Percentiles rank a stretch among this genome's conserved stretches.
Evolutionary conservation across 805 yeast species (phyloP).

Genomic region (Candida ovalis): DNA sequence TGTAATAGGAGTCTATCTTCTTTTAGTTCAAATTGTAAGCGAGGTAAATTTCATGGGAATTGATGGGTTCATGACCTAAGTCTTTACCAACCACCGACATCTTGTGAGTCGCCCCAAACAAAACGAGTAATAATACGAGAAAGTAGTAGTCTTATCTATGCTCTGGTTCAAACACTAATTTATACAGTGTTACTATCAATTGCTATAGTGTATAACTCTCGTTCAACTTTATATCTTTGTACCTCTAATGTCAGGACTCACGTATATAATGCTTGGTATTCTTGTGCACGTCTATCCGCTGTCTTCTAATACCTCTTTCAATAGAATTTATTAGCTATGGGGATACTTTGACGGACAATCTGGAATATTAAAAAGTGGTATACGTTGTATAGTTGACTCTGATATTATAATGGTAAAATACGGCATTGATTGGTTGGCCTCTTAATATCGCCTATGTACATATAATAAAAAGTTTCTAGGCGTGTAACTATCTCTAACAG

Average conservation of each 20-base stretch:
- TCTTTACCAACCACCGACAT: not conserved
- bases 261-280: not conserved
- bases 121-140: not conserved
- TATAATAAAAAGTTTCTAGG: no score
- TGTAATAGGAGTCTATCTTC: no score
- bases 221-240: not conserved
- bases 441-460: no score
- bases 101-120: not conserved
- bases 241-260: not conserved
- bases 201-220: not conserved
- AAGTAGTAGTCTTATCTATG: not conserved
- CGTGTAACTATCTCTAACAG: no score
- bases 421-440: no score
- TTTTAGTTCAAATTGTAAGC: no score
- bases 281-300: not conserved
- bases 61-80: not conserved
- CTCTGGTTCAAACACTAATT: not conserved
- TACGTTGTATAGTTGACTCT: no score
- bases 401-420: no score
- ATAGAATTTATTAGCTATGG: no score
- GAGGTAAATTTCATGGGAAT: not conserved
- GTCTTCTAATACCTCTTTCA: no score
- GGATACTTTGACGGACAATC: no score
- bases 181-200: not conserved
- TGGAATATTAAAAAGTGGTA: no score